Conservation (phyloP, 1,139 yeast species). For the Blastobotrys serpentis region DNA sequence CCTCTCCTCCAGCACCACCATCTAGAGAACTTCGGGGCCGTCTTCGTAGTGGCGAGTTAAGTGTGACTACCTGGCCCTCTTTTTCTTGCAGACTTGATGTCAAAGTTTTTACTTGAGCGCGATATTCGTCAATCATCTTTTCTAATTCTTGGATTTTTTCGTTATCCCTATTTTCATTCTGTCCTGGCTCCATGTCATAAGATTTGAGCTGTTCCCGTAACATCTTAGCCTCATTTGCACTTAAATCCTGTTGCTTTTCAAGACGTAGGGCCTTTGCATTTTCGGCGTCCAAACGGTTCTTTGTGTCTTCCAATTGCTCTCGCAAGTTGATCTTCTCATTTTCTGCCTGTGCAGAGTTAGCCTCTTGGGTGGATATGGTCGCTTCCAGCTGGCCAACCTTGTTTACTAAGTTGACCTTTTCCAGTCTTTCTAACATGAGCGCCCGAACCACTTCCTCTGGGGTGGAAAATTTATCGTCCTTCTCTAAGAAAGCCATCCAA, state of each 20-base stretch:
- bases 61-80: conserved; percentile 32
- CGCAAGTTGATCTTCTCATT: conserved; percentile 42
- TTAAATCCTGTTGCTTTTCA: conserved; percentile 54
- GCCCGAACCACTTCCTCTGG: conserved; percentile 39
- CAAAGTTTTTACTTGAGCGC: conserved; percentile 50
- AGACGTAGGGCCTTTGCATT: conserved; percentile 44
- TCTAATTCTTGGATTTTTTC: conserved; percentile 45
- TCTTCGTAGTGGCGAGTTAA: conserved; percentile 29
- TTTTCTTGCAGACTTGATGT: conserved; percentile 41
- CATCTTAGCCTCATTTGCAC: conserved; percentile 61
- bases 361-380: conserved; percentile 29
- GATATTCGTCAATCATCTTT: conserved; percentile 55
- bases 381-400: conserved; percentile 38
- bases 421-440: conserved; percentile 36
- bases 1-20: conserved; percentile 26
- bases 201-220: conserved; percentile 50
- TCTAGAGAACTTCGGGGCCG: conserved; percentile 17
- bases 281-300: conserved; percentile 37
- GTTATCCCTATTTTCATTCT: conserved; percentile 19
- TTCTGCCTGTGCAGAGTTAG: conserved; percentile 30
- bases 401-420: conserved; percentile 35
- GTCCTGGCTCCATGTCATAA: conserved; percentile 39
- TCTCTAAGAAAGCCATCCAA: conserved; percentile 37
- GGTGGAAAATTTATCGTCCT: conserved; percentile 32
- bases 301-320: conserved; percentile 39